Conservation (phyloP, 1,284 basidiomycete genomes). For the Xerocomus nothofagi region DNA sequence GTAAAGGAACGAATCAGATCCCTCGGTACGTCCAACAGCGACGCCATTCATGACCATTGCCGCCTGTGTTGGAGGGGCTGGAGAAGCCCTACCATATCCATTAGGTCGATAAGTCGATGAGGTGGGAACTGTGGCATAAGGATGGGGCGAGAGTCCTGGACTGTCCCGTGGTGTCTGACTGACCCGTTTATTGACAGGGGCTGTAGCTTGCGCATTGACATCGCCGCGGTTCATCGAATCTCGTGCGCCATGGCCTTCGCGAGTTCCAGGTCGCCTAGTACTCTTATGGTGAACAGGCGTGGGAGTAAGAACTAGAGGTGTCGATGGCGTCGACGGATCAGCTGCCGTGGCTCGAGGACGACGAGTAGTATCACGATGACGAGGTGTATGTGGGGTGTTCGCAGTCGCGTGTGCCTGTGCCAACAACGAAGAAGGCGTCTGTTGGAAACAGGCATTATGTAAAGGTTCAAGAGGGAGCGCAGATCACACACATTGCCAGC, state of each 20-base stretch:
- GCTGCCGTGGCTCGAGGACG: conserved; percentile 42
- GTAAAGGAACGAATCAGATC: conserved; percentile 64
- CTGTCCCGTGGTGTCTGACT: conserved; percentile 61
- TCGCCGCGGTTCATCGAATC: conserved; percentile 43
- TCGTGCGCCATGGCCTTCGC: conserved; percentile 48
- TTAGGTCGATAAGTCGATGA: conserved; percentile 52
- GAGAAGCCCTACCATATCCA: conserved; percentile 59
- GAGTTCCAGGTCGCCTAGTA: conserved; percentile 46
- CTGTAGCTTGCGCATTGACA: conserved; percentile 60
- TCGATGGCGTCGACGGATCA: conserved; percentile 51
- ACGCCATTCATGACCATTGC: conserved; percentile 37
- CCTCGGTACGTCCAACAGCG: conserved; percentile 43
- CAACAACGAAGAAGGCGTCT: conserved; percentile 49
- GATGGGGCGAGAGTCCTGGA: conserved; percentile 55
- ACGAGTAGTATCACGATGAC: conserved; percentile 57
- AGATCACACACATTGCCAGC: conserved; percentile 60
- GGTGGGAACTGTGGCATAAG: conserved; percentile 64
- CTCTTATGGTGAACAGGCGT: conserved; percentile 61
- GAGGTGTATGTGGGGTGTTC: conserved; percentile 50
- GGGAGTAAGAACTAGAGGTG: conserved; percentile 62
- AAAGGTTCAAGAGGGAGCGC: conserved; percentile 6
- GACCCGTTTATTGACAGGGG: conserved; percentile 59
- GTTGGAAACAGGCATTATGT: conserved; percentile 14
- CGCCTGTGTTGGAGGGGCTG: conserved; percentile 40
- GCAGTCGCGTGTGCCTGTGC: conserved; percentile 54